phyloP scores from a whole-genome alignment of 2,329 filamentous ascomycete species.

The Chaetoscypha palmicola region DNA sequence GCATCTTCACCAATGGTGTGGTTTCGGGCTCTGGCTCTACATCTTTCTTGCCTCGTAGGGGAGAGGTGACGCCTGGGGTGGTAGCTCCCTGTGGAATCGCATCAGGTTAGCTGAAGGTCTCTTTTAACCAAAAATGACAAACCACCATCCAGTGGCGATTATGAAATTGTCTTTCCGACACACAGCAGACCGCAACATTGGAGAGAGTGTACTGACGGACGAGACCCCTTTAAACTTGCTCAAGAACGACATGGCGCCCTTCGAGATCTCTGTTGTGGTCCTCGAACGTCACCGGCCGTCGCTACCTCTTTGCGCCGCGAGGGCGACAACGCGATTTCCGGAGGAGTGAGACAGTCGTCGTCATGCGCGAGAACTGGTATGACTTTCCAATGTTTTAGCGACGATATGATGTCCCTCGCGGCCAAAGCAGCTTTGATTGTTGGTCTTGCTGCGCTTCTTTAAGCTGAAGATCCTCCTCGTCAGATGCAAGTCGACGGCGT shows the following conservation, averaged over 20 bases:
- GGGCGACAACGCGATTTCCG: constrained; percentile 14
- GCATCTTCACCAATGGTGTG: constrained; percentile 64
- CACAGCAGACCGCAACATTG: background rate
- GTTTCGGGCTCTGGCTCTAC: constrained; percentile 39
- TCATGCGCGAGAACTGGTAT: constrained; percentile 22
- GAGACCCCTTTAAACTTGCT: constrained; percentile 51
- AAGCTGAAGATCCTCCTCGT: too few species aligned
- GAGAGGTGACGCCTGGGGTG: constrained; percentile 19
- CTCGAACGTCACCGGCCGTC: constrained; percentile 3
- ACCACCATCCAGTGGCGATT: background rate
- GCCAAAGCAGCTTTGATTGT: too few species aligned
- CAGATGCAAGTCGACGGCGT: constrained; percentile 1
- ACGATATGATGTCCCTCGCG: too few species aligned
- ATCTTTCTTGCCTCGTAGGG: constrained; percentile 28
- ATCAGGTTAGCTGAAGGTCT: constrained; percentile 13
- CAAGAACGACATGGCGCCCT: constrained; percentile 52
- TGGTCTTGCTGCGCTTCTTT: too few species aligned
- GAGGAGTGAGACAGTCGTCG: constrained; percentile 4
- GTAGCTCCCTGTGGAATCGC: constrained; percentile 14
- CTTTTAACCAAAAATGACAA: constrained; percentile 2
- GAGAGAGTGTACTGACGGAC: constrained; percentile 40
- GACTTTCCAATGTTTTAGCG: too few species aligned
- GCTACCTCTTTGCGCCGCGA: constrained; percentile 17
- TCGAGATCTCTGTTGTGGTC: too few species aligned
- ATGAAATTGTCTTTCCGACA: too few species aligned